Base-by-base conservation (phyloP, 148 eudicot species). In the Talinum fruticosum region DNA sequence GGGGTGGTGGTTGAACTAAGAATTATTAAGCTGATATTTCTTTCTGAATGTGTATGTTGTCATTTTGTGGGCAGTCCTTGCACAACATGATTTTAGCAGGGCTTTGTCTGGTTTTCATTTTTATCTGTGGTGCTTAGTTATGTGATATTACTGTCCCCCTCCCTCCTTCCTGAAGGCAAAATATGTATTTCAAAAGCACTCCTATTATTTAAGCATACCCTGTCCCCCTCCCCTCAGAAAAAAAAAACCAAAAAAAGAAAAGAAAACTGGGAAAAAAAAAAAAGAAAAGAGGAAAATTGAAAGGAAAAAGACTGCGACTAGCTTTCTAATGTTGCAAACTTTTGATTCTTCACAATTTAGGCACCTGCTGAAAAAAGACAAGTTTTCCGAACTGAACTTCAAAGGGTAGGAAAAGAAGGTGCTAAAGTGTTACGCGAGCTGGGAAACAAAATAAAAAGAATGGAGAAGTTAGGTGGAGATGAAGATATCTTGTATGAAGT, bases 331-430 rank as follows among this genome's bases (percentile, higher is more conserved):
- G n/a, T 23, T 26, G 37, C 32, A 30, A 33, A 12, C n/a, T 54
- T 64, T 26, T 64, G 34, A 30, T 74, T 3, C 67, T 69, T 69
- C 76, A 36, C 75, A 66, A 76, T 18, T 51, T 79, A 93, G 98
- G 97, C 98, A 36, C 97, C 97, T 32, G 84, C 97, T 35, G 98
- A 92, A 57, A 87, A 81, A 83, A 90, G 98, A 83, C 89, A 71
- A 64, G 90, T 92, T 4, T 94, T 94, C 53, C 79, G 84, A 26
- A 74, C 29, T 69, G 92, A 92, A 85, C 90, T 94, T 79, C 95
- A 86, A 66, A 88, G 86, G 73, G 96, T 94, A 13, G 92, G 97
- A 62, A 84, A 81, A 45, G 96, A 91, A 81, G 91, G 98, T 24
- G 96, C 97, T 13, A 89, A 85, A 44, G 88, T 94, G 69, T 69